Evolutionary conservation across 345 rosid species (phyloP).

Genomic region (Bretschneidera sinensis): DNA sequence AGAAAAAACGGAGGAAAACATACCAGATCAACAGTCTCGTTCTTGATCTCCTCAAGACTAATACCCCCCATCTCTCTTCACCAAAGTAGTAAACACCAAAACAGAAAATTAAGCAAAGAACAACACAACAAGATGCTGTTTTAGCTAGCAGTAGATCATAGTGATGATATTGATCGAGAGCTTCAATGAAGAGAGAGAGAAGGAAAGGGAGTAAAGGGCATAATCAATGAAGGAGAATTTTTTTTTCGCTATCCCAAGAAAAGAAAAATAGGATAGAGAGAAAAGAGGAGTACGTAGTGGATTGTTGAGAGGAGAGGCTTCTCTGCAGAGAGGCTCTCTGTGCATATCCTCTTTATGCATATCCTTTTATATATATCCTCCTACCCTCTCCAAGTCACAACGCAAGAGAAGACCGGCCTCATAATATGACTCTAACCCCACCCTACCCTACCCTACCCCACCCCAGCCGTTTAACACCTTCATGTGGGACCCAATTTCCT

Average conservation of each 20-base stretch:
- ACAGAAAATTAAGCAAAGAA: neutral
- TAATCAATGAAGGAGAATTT: conserved; percentile 16
- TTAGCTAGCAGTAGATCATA: neutral
- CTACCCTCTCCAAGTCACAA: too few relatives aligned
- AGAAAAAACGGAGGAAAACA: neutral
- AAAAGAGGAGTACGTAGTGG: neutral
- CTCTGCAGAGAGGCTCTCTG: too few relatives aligned
- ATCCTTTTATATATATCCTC: too few relatives aligned
- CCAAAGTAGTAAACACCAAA: neutral
- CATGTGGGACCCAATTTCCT: too few relatives aligned
- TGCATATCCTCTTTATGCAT: too few relatives aligned
- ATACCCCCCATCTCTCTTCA: conserved; percentile 18
- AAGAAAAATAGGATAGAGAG: neutral
- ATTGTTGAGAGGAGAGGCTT: neutral
- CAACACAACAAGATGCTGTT: too few relatives aligned
- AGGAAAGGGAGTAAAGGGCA: conserved; percentile 7
- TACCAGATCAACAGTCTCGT: conserved; percentile 81
- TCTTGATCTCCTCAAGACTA: conserved; percentile 61
- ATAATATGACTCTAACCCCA: too few relatives aligned
- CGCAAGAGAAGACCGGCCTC: too few relatives aligned
- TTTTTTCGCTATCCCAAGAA: conserved; percentile 20
- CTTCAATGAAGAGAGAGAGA: neutral
- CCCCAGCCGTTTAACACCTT: too few relatives aligned
- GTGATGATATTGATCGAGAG: neutral
- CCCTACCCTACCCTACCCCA: too few relatives aligned